These are phyloP conservation scores for Asterochloris sp. DNA, from an alignment of 139 green algal species.

Conservation along the genomic window DNA sequence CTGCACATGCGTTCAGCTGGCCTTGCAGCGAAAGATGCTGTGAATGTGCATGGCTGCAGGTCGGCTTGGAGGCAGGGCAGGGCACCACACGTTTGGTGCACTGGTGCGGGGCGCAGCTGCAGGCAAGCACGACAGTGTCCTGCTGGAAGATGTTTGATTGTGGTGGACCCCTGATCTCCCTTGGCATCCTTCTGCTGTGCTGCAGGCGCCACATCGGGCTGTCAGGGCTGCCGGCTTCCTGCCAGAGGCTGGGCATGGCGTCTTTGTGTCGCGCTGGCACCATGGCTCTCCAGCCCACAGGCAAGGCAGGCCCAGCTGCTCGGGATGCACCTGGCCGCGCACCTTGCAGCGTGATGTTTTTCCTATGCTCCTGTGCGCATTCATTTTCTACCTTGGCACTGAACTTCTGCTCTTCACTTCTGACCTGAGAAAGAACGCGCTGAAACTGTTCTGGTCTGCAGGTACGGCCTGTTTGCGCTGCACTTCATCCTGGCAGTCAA, in stretches of 20 bases:
- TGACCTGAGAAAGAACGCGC: too few species aligned
- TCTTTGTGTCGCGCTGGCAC: conserved; percentile 77
- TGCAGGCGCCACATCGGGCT: conserved; percentile 66
- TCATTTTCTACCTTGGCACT: too few species aligned
- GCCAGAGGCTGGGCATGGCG: conserved; percentile 40
- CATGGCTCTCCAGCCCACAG: conserved; percentile 80
- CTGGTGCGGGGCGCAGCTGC: conserved; percentile 83
- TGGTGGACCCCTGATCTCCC: not conserved
- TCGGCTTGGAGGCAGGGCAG: conserved; percentile 66
- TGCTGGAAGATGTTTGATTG: not conserved
- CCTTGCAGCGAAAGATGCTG: not conserved
- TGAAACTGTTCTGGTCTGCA: too few species aligned
- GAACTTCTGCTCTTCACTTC: too few species aligned
- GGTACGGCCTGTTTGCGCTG: conserved; percentile 83
- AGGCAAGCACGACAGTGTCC: conserved; percentile 31
- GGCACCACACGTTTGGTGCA: conserved; percentile 81
- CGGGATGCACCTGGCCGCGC: too few species aligned
- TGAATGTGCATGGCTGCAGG: not conserved
- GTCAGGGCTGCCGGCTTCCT: conserved; percentile 80
- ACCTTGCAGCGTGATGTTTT: too few species aligned
- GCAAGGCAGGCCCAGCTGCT: too few species aligned
- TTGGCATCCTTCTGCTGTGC: not conserved
- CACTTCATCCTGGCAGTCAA: conserved; percentile 83
- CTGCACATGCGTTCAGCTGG: too few species aligned
- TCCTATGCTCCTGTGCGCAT: too few species aligned